phyloP scores from a whole-genome alignment of 441 rosid genomes.

The Euphorbia schlechtendalii region DNA sequence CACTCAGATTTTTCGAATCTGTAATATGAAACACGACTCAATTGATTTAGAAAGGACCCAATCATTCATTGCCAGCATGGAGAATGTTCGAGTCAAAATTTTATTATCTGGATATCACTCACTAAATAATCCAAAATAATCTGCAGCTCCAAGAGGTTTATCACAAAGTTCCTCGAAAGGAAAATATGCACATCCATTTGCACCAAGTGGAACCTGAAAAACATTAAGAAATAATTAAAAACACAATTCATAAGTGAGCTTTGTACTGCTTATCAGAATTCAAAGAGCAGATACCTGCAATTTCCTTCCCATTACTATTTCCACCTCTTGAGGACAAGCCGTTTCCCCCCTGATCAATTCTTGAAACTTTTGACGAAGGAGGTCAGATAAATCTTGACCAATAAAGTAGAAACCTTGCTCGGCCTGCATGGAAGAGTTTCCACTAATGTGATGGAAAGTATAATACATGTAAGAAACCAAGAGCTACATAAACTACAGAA shows the following conservation, averaged over 20 bases:
- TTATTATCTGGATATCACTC: slow-evolving; percentile 35
- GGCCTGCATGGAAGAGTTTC: slow-evolving; percentile 47
- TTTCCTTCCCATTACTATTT: slow-evolving; percentile 92
- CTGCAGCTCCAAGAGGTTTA: slow-evolving; percentile 95
- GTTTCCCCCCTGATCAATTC: slow-evolving; percentile 53
- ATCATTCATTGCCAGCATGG: background rate
- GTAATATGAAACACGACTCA: slow-evolving; percentile 10
- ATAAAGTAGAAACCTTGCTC: slow-evolving; percentile 86
- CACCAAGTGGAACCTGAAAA: slow-evolving; percentile 71
- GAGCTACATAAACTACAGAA: slow-evolving; percentile 12
- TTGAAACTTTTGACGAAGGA: slow-evolving; percentile 58
- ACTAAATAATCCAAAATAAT: slow-evolving; percentile 94
- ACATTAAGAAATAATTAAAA: slow-evolving; percentile 14
- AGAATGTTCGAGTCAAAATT: slow-evolving; percentile 7
- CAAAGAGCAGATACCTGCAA: slow-evolving; percentile 53
- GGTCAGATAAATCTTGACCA: slow-evolving; percentile 49
- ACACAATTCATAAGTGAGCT: background rate
- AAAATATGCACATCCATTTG: slow-evolving; percentile 90
- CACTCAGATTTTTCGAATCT: slow-evolving; percentile 1
- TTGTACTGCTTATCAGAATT: background rate
- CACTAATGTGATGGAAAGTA: slow-evolving; percentile 4
- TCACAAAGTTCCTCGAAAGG: slow-evolving; percentile 86
- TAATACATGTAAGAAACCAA: slow-evolving; percentile 7
- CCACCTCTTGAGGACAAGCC: slow-evolving; percentile 59
- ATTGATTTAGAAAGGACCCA: background rate